A percentile compares a stretch with the other conserved stretches of the same genome.
Conservation (phyloP, 495 filamentous ascomycete species). For the Xylaria grammica region DNA sequence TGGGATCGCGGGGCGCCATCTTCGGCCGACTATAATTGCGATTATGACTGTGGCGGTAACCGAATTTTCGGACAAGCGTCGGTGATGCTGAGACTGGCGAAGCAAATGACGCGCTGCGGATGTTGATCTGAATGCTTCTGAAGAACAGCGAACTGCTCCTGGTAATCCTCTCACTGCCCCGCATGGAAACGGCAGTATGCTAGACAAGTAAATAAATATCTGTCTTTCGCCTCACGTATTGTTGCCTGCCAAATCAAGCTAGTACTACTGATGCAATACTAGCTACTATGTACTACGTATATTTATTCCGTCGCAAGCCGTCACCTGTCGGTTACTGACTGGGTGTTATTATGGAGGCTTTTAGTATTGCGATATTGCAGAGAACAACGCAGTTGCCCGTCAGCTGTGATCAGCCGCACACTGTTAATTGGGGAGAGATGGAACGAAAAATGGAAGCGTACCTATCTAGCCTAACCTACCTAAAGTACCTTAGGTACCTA, state of each 20-base stretch:
- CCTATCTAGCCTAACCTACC: no score
- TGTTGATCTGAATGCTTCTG: conserved; percentile 30
- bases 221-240: conserved; percentile 7
- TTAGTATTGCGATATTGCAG: neutral
- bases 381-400: conserved; percentile 1
- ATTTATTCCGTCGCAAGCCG: conserved; percentile 15
- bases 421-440: no score
- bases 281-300: neutral
- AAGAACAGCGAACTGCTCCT: conserved; percentile 34
- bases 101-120: conserved; percentile 27
- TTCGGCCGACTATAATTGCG: conserved; percentile 32
- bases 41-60: neutral
- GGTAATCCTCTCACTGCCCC: conserved; percentile 30
- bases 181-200: conserved; percentile 25
- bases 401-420: conserved; percentile 1
- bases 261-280: conserved; percentile 1
- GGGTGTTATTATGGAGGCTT: neutral
- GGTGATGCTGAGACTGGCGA: neutral
- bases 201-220: neutral
- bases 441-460: no score
- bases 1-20: conserved; percentile 78
- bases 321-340: neutral
- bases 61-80: neutral
- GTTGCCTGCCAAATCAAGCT: conserved; percentile 34
- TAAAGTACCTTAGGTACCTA: no score